Base-by-base conservation (phyloP, 176 grass and related monocot species). In the Aegilops bicornis region DNA sequence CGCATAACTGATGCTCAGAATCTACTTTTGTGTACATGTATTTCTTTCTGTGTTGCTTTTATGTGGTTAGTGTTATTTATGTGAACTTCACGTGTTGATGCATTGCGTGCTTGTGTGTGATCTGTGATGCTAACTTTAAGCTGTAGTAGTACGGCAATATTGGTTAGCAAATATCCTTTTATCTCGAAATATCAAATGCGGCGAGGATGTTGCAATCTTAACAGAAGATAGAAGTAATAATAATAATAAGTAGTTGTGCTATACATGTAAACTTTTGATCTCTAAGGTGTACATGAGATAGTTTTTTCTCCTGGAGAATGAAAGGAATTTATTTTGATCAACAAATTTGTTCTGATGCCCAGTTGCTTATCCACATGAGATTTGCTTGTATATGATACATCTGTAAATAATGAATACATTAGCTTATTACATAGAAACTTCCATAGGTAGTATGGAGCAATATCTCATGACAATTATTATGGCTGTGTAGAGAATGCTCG, bases 401-500 rank as follows among this genome's bases (percentile, higher is more conserved):
- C 11, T 90, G 23, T n/a, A 31, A 74, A 79, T 37, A 59, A 59
- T 20, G 29, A 1, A 70, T 54, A 36, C 40, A 31, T 8, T 39
- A 69, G 63, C 33, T 24, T 65, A 16, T 37, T 48, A 35, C 33
- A 66, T 36, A 45, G 8, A 48, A 22, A 76, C 10, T 47, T 84
- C 64, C 4, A 2, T 64, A 16, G 13, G 12, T 59, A 64, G 12
- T 69, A 68, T 37, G 14, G 8, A 69, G 27, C 11, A 62, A 37
- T 79, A 37, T 67, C 40, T 76, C 30, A 80, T 56, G 14, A 16
- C 37, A 39, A 35, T 69, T 15, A 76, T 37, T 81, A 56, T 82
- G 32, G 7, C 4, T 88, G 36, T 95, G 48, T 67, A 99, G 97
- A 93, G 76, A 89, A 96, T 91, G 97, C 97, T 52, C 90, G 90